A percentile compares a stretch with the other conserved stretches of the same genome.
These are phyloP conservation scores for Nyctanthes arbortristis DNA, from an alignment of 257 asterid species.

Conservation along the genomic window DNA sequence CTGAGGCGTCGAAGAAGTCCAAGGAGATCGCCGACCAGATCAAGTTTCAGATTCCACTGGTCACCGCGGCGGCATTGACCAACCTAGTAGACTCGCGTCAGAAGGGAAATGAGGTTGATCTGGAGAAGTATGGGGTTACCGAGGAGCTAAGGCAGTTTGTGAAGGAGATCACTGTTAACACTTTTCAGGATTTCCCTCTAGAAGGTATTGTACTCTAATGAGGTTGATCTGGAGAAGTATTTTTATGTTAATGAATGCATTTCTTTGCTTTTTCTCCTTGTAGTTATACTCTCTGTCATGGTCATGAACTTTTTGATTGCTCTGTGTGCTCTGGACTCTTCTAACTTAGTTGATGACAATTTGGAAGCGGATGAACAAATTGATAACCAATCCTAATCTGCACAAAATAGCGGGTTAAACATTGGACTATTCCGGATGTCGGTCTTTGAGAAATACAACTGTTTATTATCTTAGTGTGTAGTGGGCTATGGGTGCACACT, in stretches of 20 bases:
- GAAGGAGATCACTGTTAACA: slow-evolving; percentile 56
- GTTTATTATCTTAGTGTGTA: no score
- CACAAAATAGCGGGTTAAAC: no score
- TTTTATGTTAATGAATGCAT: background rate
- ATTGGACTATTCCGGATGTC: no score
- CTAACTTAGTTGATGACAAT: no score
- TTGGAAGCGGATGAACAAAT: no score
- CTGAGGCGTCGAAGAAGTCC: slow-evolving; percentile 33
- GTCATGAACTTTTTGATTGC: no score
- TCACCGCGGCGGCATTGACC: slow-evolving; percentile 43
- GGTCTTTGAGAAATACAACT: no score
- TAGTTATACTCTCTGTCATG: no score
- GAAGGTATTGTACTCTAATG: slow-evolving; percentile 45
- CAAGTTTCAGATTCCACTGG: slow-evolving; percentile 76
- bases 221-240: slow-evolving; percentile 17
- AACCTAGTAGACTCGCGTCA: slow-evolving; percentile 53
- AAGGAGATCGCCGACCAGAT: slow-evolving; percentile 68
- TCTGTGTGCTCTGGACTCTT: no score
- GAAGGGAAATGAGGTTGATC: slow-evolving; percentile 46
- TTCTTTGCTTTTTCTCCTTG: background rate
- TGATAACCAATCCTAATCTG: no score
- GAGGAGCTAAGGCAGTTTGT: slow-evolving; percentile 82
- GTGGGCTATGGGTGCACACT: no score
- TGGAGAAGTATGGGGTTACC: slow-evolving; percentile 71
- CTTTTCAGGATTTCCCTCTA: slow-evolving; percentile 80